phyloP scores from a whole-genome alignment of 768 basidiomycete species.

The Rhodotorula paludigena region DNA sequence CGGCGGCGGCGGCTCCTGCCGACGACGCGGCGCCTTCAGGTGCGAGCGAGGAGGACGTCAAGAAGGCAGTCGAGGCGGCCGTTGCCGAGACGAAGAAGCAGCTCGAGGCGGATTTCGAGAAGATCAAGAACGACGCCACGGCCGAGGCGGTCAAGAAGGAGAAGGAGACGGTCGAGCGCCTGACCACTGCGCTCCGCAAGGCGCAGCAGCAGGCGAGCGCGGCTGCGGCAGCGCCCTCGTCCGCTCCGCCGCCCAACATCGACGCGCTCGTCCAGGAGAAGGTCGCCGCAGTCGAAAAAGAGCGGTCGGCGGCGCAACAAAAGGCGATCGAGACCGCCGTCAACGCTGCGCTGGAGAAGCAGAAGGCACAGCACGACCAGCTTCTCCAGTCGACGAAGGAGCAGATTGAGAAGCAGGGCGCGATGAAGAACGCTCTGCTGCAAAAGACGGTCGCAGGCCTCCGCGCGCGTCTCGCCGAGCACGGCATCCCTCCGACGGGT shows the following conservation, averaged over 20 bases:
- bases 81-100: constrained; percentile 40
- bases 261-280: constrained; percentile 55
- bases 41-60: constrained; percentile 42
- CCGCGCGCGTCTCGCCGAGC: constrained; percentile 37
- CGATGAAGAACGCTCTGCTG: constrained; percentile 32
- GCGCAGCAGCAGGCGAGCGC: constrained; percentile 31
- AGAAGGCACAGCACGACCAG: constrained; percentile 28
- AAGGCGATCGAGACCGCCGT: constrained; percentile 45
- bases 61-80: constrained; percentile 47
- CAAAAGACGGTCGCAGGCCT: constrained; percentile 34
- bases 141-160: constrained; percentile 50
- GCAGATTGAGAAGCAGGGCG: constrained; percentile 30
- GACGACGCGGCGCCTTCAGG: constrained; percentile 40
- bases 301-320: constrained; percentile 19
- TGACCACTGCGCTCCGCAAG: constrained; percentile 30
- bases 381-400: constrained; percentile 28
- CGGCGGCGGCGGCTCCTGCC: background rate
- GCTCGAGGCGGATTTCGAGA: constrained; percentile 46
- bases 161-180: constrained; percentile 44
- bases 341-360: constrained; percentile 25
- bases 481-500: constrained; percentile 9
- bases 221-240: background rate
- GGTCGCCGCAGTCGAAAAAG: constrained; percentile 54
- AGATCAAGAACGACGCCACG: constrained; percentile 45
- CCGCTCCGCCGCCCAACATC: constrained; percentile 28